These are phyloP conservation scores for Tilletia indica DNA, from an alignment of 1,284 basidiomycete species.

Conservation along the genomic window DNA sequence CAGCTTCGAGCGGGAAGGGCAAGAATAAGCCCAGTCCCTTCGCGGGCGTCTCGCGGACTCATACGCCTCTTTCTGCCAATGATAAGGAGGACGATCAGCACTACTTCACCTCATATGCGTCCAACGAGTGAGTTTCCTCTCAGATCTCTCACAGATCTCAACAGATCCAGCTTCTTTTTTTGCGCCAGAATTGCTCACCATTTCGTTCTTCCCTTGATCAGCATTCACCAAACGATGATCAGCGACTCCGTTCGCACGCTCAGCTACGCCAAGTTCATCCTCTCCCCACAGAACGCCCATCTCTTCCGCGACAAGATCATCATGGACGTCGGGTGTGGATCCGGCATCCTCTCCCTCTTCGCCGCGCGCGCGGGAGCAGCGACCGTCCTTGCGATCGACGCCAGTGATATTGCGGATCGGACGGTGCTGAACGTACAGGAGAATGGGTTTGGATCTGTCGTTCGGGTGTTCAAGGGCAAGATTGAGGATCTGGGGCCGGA, in stretches of 20 bases:
- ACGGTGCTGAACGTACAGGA: slow-evolving; percentile 76
- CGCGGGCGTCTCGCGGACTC: slow-evolving; percentile 15
- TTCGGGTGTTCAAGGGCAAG: slow-evolving; percentile 80
- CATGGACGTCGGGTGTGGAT: slow-evolving; percentile 75
- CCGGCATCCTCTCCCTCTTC: slow-evolving; percentile 79
- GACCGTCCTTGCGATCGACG: slow-evolving; percentile 89
- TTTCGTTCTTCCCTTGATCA: slow-evolving; percentile 62
- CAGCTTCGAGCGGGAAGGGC: background rate
- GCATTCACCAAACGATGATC: slow-evolving; percentile 66
- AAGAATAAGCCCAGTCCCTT: background rate
- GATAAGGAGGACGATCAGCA: slow-evolving; percentile 72
- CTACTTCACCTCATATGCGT: slow-evolving; percentile 91
- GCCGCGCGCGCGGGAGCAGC: slow-evolving; percentile 88
- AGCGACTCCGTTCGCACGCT: slow-evolving; percentile 86
- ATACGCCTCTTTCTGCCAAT: slow-evolving; percentile 4
- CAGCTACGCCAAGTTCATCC: slow-evolving; percentile 85
- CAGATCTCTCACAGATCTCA: no score
- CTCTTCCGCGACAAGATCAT: slow-evolving; percentile 83
- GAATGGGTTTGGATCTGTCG: slow-evolving; percentile 73
- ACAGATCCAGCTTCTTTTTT: background rate
- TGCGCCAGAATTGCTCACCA: slow-evolving; percentile 63
- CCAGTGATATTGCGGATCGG: slow-evolving; percentile 78
- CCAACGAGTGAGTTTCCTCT: slow-evolving; percentile 63
- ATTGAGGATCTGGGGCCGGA: slow-evolving; percentile 74
- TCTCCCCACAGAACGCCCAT: slow-evolving; percentile 68